Conservation (phyloP, 2,329 filamentous ascomycete genomes). For the Capronia epimyces region DNA sequence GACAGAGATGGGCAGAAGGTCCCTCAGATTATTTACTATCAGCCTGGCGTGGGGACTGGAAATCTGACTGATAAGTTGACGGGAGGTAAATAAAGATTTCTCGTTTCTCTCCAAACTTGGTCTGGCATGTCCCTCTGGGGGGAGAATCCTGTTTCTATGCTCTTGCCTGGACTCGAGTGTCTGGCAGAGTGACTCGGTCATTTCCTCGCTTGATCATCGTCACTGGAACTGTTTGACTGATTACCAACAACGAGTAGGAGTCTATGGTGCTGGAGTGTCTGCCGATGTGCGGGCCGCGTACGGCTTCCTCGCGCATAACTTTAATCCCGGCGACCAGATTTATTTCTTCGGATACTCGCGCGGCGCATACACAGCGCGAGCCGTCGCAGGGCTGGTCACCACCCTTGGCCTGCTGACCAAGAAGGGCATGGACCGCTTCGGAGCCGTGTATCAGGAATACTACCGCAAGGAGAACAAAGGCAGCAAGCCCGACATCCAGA, state of each 20-base stretch:
- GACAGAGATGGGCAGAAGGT: slow-evolving; percentile 23
- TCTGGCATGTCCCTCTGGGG: too few species aligned
- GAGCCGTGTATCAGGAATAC: slow-evolving; percentile 25
- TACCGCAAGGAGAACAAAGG: background rate
- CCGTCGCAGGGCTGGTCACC: slow-evolving; percentile 42
- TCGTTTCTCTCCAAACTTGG: too few species aligned
- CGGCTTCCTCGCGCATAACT: slow-evolving; percentile 32
- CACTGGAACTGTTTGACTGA: too few species aligned
- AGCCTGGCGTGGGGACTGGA: slow-evolving; percentile 35
- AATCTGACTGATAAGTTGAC: background rate
- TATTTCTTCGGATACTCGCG: slow-evolving; percentile 47
- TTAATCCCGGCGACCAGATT: slow-evolving; percentile 43
- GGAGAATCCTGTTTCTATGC: too few species aligned
- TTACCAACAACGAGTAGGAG: background rate
- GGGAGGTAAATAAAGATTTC: background rate
- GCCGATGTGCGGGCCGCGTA: slow-evolving; percentile 16
- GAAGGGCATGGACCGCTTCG: slow-evolving; percentile 25
- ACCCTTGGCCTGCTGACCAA: slow-evolving; percentile 39
- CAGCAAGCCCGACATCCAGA: background rate
- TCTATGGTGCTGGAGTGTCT: slow-evolving; percentile 8
- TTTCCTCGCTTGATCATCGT: too few species aligned
- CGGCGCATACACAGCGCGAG: slow-evolving; percentile 43
- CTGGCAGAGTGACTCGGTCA: too few species aligned
- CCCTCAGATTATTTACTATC: slow-evolving; percentile 37
- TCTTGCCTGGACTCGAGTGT: too few species aligned